Evolutionary conservation across 129 eudicot genomes (phyloP).

Genomic region (Deinandra increscens): DNA sequence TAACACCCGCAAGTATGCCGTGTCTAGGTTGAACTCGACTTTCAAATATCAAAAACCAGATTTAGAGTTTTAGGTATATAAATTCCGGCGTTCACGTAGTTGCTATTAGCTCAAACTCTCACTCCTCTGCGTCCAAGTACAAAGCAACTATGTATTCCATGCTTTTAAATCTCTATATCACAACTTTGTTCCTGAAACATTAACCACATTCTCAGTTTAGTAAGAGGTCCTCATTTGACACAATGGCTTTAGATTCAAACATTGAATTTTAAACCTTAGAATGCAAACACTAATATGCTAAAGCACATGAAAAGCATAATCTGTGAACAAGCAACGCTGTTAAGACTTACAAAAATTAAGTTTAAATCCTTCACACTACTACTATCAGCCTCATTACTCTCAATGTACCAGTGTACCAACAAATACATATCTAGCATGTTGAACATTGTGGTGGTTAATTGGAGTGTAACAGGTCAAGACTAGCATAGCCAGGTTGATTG

Average conservation of each 20-base stretch:
- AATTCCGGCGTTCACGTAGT: conserved; percentile 16
- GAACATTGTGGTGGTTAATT: neutral
- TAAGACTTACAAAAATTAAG: neutral
- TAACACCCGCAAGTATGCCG: conserved; percentile 21
- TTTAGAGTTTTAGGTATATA: conserved; percentile 31
- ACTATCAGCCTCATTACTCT: neutral
- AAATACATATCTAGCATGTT: neutral
- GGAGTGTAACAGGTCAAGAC: neutral
- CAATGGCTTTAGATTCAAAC: conserved; percentile 4
- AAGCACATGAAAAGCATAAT: neutral
- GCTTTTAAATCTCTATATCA: conserved; percentile 43
- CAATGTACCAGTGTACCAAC: too few species aligned
- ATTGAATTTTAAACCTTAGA: conserved; percentile 3
- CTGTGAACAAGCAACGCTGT: too few species aligned
- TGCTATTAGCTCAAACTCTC: conserved; percentile 34
- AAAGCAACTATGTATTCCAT: conserved; percentile 13
- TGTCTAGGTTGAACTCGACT: conserved; percentile 15
- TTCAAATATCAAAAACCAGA: conserved; percentile 14
- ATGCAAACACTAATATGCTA: conserved; percentile 1
- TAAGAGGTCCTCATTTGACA: conserved; percentile 20
- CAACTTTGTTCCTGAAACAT: conserved; percentile 55
- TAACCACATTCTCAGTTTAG: conserved; percentile 31
- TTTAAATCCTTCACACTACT: neutral
- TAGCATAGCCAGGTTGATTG: neutral
- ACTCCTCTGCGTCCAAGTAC: conserved; percentile 21